Conservation (phyloP, 768 basidiomycete species). For the Stropharia rugosoannulata region DNA sequence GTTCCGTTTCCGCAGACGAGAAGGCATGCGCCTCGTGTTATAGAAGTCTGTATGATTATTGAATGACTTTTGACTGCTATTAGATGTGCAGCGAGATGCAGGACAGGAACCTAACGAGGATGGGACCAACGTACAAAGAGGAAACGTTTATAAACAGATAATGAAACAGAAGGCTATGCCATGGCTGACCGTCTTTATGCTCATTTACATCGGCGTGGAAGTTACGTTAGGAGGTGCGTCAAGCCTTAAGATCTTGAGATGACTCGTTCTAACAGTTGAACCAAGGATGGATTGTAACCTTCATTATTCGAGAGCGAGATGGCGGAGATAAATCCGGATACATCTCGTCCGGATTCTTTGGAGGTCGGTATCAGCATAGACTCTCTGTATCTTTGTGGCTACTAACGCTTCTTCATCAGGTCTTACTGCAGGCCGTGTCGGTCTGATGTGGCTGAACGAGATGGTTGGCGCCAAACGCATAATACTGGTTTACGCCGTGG, state of each 20-base stretch:
- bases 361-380: conserved; percentile 39
- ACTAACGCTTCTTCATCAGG: conserved; percentile 31
- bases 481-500: conserved; percentile 47
- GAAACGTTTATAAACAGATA: conserved; percentile 45
- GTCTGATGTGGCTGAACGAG: conserved; percentile 55
- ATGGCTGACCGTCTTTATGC: conserved; percentile 56
- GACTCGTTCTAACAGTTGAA: background rate
- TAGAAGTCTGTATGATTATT: background rate
- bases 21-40: conserved; percentile 38
- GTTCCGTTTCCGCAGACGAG: conserved; percentile 66
- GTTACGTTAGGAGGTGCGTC: conserved; percentile 50
- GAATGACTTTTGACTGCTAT: conserved; percentile 42
- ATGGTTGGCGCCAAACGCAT: conserved; percentile 54
- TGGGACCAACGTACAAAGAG: conserved; percentile 35
- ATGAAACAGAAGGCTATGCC: conserved; percentile 52
- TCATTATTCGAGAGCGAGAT: conserved; percentile 6
- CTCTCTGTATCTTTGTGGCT: no score
- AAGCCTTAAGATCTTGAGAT: background rate
- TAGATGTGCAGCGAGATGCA: conserved; percentile 45
- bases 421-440: conserved; percentile 52
- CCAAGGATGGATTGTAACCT: conserved; percentile 67
- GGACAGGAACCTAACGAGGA: conserved; percentile 45
- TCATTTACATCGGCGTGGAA: conserved; percentile 69
- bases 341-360: conserved; percentile 21
- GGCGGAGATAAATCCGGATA: conserved; percentile 7